Base-by-base conservation (phyloP, 2,329 filamentous ascomycete genomes). In the Colletotrichum orchidophilum region DNA sequence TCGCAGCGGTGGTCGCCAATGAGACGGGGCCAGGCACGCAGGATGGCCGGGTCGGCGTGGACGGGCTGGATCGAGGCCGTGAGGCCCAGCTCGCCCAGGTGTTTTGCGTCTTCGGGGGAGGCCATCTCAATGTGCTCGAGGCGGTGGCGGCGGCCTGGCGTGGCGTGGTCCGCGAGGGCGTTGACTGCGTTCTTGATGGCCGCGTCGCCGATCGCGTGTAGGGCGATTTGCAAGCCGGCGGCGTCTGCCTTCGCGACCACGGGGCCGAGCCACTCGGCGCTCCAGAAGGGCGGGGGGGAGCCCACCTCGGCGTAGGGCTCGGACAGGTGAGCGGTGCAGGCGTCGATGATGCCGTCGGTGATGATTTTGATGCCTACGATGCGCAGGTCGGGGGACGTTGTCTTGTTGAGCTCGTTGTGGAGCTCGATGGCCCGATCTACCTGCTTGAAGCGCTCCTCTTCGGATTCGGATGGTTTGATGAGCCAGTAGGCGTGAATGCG, bases 291-390 rank as follows among this genome's bases (percentile, higher is more conserved):
- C 3, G 84, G 83, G 59, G 82, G 78, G n/a, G 80, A 79, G 35
- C 80, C 76, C 9, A 79, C 82, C 71, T 84, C 83, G 60, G 83
- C 78, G 75, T 90, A 90, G 1, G 88, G 87, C 75, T 88, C 83
- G n/a, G 81, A 78, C 11, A 90, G 78, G 0, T 84, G 86, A 3
- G 87, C 88, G 2, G 87, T 90, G 77, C 87, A 90, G 3, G 85
- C 86, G 75, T 90, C 88, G 63, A 90, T 81, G 42, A 90, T 87
- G 29, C 88, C 88, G 74, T 90, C 88, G 71, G 85, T 86, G 59
- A 90, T 88, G 33, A 90, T 76, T 75, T 90, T 90, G 78, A 90
- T 87, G n/a, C 88, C 88, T 0, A 86, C 84, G 18, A 90, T 79
- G 26, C 85, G 84, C 29, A 74, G 63, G 64, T 82, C 78, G 0